Conservation (phyloP, 352 stramenopile genomes). For the Aphanomyces astaci region DNA sequence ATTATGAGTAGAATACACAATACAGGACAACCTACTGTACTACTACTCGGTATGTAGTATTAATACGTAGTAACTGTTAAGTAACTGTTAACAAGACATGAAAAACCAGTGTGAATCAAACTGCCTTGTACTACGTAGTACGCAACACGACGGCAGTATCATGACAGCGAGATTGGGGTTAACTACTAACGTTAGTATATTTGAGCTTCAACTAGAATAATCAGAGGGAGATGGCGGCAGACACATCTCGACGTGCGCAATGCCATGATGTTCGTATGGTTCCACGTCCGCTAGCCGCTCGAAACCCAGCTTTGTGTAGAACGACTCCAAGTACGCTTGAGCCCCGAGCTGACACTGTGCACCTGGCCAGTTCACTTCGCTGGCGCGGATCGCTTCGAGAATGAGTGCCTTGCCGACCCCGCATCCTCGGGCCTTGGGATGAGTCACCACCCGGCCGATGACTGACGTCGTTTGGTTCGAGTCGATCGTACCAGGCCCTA, state of each 20-base stretch:
- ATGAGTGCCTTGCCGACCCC: slow-evolving; percentile 6
- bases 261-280: slow-evolving; percentile 20
- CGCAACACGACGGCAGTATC: too few species aligned
- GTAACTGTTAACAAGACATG: too few species aligned
- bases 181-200: too few species aligned
- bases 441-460: slow-evolving; percentile 10
- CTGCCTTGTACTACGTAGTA: too few species aligned
- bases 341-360: slow-evolving; percentile 12
- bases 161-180: too few species aligned
- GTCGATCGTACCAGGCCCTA: slow-evolving; percentile 8
- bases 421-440: background rate
- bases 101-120: too few species aligned
- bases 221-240: background rate
- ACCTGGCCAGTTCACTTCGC: background rate
- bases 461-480: background rate
- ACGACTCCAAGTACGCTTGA: slow-evolving; percentile 22
- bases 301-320: slow-evolving; percentile 21
- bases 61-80: too few species aligned
- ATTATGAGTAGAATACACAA: too few species aligned
- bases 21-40: too few species aligned
- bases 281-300: background rate
- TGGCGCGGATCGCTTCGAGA: slow-evolving; percentile 2
- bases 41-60: too few species aligned
- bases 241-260: slow-evolving; percentile 16
- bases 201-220: too few species aligned